Base-by-base conservation (phyloP, 352 stramenopile species). In the Poterioochromonas sp. region DNA sequence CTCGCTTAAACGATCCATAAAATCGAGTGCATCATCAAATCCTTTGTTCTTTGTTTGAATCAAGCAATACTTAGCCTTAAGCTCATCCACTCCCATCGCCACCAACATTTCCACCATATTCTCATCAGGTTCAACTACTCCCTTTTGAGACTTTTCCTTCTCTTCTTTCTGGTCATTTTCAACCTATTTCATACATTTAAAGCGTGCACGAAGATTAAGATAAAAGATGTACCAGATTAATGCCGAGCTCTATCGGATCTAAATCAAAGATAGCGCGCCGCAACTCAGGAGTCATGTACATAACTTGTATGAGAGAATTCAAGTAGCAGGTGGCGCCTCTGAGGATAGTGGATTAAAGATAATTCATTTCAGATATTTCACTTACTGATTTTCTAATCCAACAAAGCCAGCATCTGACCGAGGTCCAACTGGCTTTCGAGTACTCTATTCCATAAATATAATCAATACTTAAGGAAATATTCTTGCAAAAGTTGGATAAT, bases 281-380 rank as follows among this genome's bases (percentile, higher is more conserved):
- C 65, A 85, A 76, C 76, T 85, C 82, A 26, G 82, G 82, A 20
- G 82, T 85, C 80, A 85, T 84, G 76, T 84, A 85, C 79, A 85
- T 74, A 34, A 47, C 63, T 76, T 85, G 76, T 22, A 81, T 49
- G 0, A 84, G 77, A 3, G 77, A 70, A 70, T 84, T 84, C 47
- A 84, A 54, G 74, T 84, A 84, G 68, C 81, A 84, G 18, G 81
- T 84, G 26, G 81, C 81, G 63, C 81, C 81, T 63, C 70, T 79
- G 70, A 37, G 29, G n/a, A 58, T 35, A 71, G 15, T 26, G 22
- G 15, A 63, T 26, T 63, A 64, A 22, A 71, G 26, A 64, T 64
- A 71, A 71, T 26, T n/a, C n/a, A n/a, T n/a, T n/a, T n/a, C n/a
- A n/a, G 15, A 20, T 26, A 11, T n/a, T 41, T 15, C 32, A 76